phyloP scores from a whole-genome alignment of 164 flowering plant genomes.

The Liquidambar formosana region DNA sequence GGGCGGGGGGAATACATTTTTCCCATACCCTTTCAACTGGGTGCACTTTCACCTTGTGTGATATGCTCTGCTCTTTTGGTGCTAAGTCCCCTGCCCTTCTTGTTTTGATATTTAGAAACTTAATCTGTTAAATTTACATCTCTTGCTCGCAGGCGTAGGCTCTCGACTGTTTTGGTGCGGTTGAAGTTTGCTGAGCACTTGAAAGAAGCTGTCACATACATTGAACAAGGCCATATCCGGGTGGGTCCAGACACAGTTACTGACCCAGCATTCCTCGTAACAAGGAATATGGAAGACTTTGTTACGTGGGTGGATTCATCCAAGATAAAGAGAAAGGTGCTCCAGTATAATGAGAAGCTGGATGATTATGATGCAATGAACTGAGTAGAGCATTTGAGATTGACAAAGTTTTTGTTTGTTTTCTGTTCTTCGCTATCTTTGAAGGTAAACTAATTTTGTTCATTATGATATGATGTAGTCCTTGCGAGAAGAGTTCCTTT shows the following conservation, averaged over 20 bases:
- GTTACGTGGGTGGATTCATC: slow-evolving; percentile 94
- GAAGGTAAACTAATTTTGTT: too few species aligned
- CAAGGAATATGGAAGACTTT: slow-evolving; percentile 94
- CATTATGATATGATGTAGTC: too few species aligned
- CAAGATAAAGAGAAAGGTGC: slow-evolving; percentile 84
- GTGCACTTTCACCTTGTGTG: too few species aligned
- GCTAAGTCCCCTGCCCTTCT: too few species aligned
- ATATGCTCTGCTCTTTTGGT: too few species aligned
- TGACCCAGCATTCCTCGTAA: slow-evolving; percentile 92
- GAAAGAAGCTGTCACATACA: slow-evolving; percentile 85
- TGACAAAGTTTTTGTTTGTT: too few species aligned
- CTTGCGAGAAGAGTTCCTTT: too few species aligned
- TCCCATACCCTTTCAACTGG: too few species aligned
- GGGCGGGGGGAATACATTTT: too few species aligned
- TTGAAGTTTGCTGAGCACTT: slow-evolving; percentile 85
- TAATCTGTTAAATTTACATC: too few species aligned
- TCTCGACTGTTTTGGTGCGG: slow-evolving; percentile 61
- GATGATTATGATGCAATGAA: slow-evolving; percentile 87
- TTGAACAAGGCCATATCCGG: slow-evolving; percentile 91
- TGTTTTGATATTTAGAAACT: too few species aligned
- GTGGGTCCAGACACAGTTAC: slow-evolving; percentile 93
- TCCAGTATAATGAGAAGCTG: slow-evolving; percentile 76
- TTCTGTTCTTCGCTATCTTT: too few species aligned
- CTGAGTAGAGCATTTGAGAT: slow-evolving; percentile 20
- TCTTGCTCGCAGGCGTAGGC: slow-evolving; percentile 57